Evolutionary conservation across 768 basidiomycete genomes (phyloP), one percentile per base, ranked within the genome.

Genomic region (Lentinula lateritia): DNA sequence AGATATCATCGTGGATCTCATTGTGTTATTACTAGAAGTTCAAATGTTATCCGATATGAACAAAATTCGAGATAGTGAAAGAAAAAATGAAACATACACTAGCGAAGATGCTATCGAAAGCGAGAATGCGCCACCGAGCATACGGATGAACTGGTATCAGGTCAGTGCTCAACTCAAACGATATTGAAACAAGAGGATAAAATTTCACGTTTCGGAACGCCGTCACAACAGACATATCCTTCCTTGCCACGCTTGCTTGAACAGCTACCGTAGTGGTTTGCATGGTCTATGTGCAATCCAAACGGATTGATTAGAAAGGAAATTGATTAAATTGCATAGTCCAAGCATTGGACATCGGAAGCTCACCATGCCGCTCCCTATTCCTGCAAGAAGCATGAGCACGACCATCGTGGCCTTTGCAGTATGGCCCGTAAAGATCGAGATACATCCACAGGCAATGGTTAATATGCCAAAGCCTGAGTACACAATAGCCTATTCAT

Each of bases 181-280:
- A 12, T 10, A 10, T 46, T 60, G 12, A 65, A 16, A 57, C 23
- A 16, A 23, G 18, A 60, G 8, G 32, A 32, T 0, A 28, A 46
- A 2, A 35, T 6, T 18, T 10, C 59, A 84, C 85, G 68, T 87
- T 88, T 53, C 86, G 78, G 60, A 85, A 80, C 0, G 84, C 85
- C 0, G 89, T 91, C 0, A 90, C 88, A 8, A 89, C 86, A 1
- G 87, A 86, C 88, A 92, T 90, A 63, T 92, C 89, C 43, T 77
- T 77, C 42, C 89, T 74, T 0, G 82, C 71, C 0, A 92, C 90
- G 28, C 87, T 85, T 0, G 89, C 88, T 68, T 92, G 90, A 6
- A 83, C 86, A 0, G 87, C 87, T 6, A 89, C 83, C 0, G 87
- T 89, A 0, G 86, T 88, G 0, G 86, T 88, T 68, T 83, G 82